These are phyloP conservation scores for Geranium rotundifolium DNA, from an alignment of 345 rosid species.

Conservation along the genomic window DNA sequence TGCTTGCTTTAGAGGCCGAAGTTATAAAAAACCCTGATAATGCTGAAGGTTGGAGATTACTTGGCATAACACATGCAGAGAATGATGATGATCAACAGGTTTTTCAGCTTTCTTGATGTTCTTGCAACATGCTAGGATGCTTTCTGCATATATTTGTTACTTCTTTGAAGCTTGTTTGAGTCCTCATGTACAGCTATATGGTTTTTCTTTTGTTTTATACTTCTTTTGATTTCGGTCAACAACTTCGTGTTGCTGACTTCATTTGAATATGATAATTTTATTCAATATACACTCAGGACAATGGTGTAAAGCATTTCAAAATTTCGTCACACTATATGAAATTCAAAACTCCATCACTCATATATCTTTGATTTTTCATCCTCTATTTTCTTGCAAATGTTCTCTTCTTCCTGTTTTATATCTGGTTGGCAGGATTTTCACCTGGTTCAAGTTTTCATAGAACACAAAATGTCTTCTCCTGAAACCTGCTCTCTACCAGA, in stretches of 20 bases:
- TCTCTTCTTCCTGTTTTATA: too few species aligned
- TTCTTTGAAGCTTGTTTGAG: neutral
- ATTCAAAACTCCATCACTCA: too few species aligned
- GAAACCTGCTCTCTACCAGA: neutral
- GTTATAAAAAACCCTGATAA: conserved; percentile 92
- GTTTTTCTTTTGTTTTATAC: too few species aligned
- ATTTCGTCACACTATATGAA: too few species aligned
- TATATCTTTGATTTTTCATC: too few species aligned
- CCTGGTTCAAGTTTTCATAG: too few species aligned
- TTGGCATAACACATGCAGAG: conserved; percentile 97
- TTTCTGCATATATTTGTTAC: neutral
- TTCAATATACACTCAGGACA: too few species aligned
- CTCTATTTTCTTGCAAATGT: too few species aligned
- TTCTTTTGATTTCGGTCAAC: neutral
- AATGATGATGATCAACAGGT: conserved; percentile 99
- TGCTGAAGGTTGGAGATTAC: conserved; percentile 99
- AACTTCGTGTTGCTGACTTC: neutral
- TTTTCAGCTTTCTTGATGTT: neutral
- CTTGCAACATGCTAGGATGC: too few species aligned
- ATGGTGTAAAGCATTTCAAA: too few species aligned
- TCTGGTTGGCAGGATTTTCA: too few species aligned
- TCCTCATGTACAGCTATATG: neutral
- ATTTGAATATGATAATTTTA: neutral
- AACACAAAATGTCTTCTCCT: too few species aligned
- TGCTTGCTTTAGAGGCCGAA: conserved; percentile 99